A percentile compares a stretch with the other conserved stretches of the same genome.
Evolutionary conservation across 163 green algal species (phyloP).

Genomic region (Volvox carteri): DNA sequence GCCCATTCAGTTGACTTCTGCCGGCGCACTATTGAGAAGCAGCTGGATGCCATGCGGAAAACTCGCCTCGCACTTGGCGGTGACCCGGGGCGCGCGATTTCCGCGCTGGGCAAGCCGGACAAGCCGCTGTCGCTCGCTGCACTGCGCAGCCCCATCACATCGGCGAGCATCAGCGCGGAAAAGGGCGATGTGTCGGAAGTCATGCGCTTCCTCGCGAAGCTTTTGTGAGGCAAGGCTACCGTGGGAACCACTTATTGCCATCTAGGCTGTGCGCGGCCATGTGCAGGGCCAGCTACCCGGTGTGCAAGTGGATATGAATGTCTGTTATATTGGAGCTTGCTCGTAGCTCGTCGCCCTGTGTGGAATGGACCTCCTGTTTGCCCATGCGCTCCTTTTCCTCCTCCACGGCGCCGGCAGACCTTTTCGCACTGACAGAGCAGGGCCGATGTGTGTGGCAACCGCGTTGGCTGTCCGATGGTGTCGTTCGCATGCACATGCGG

Average conservation of each 20-base stretch:
- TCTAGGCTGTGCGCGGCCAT: no score
- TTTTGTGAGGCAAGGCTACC: not conserved
- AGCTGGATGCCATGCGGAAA: constrained; percentile 77
- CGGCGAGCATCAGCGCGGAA: constrained; percentile 58
- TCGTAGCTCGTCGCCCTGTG: no score
- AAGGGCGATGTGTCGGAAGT: constrained; percentile 63
- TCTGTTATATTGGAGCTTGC: no score
- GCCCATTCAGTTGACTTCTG: constrained; percentile 74
- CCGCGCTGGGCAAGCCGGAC: constrained; percentile 64
- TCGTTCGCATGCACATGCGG: no score
- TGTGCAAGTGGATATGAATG: no score
- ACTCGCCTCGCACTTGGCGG: constrained; percentile 60
- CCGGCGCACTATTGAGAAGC: constrained; percentile 69
- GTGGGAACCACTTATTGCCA: not conserved
- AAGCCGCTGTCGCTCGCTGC: constrained; percentile 58
- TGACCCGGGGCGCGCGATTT: not conserved
- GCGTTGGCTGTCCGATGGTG: no score
- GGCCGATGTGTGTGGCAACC: no score
- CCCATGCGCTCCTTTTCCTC: no score
- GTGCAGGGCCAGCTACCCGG: no score
- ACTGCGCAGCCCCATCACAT: constrained; percentile 58
- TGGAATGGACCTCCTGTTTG: no score
- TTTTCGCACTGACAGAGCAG: no score
- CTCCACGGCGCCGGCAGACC: no score
- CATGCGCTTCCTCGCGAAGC: constrained; percentile 61